phyloP scores from a whole-genome alignment of 1,284 basidiomycete species.

The Coniferiporia sulphurascens region DNA sequence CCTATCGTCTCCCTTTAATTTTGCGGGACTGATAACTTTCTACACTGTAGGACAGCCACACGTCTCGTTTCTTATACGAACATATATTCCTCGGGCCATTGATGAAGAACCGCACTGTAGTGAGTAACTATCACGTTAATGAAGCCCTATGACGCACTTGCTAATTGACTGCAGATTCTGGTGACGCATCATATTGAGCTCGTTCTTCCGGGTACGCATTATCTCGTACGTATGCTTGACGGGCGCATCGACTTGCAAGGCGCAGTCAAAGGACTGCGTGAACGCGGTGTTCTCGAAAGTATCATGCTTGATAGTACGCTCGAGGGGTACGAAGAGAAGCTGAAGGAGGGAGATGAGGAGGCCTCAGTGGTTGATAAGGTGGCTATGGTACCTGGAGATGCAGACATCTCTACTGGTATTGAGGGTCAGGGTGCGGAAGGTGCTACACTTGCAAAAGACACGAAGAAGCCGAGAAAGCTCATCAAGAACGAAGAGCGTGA shows the following conservation, averaged over 20 bases:
- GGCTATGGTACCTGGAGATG: too few species aligned
- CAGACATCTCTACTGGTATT: too few species aligned
- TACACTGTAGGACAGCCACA: conserved; percentile 62
- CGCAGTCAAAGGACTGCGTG: conserved; percentile 52
- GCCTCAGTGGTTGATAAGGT: too few species aligned
- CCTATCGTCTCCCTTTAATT: not conserved
- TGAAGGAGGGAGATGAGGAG: too few species aligned
- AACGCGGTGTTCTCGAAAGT: conserved; percentile 52
- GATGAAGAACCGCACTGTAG: conserved; percentile 61
- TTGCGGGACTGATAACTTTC: not conserved
- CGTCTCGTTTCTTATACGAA: conserved; percentile 63
- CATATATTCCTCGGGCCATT: conserved; percentile 60
- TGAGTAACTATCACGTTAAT: conserved; percentile 25
- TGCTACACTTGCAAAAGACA: conserved; percentile 10
- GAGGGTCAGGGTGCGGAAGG: too few species aligned
- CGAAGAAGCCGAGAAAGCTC: conserved; percentile 58
- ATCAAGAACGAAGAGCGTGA: conserved; percentile 70
- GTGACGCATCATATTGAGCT: conserved; percentile 76
- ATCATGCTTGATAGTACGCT: conserved; percentile 43
- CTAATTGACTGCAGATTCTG: conserved; percentile 40
- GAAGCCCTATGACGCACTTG: not conserved
- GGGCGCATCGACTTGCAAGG: conserved; percentile 70
- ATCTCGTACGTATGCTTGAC: conserved; percentile 70
- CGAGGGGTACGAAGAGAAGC: conserved; percentile 30
- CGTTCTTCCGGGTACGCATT: conserved; percentile 63